Percentiles rank a stretch among this genome's conserved stretches.
Conservation (phyloP, 352 stramenopile genomes). For the Aphanomyces stellatus region DNA sequence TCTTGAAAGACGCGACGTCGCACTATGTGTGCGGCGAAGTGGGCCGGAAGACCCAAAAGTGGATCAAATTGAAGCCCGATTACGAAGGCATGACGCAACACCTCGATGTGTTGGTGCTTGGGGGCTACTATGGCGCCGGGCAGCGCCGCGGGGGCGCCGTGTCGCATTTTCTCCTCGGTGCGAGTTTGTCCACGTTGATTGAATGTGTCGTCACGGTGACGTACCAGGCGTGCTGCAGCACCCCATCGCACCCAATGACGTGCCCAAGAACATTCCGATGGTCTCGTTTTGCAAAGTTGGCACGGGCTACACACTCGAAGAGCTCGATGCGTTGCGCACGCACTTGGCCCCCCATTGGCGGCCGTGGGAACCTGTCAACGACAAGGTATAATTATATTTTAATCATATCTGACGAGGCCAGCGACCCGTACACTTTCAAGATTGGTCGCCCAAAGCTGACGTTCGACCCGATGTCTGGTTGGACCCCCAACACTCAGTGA, state of each 20-base stretch:
- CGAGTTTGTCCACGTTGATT: background rate
- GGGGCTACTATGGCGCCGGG: slow-evolving; percentile 71
- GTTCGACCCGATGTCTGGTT: slow-evolving; percentile 77
- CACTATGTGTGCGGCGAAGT: slow-evolving; percentile 84
- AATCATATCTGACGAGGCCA: background rate
- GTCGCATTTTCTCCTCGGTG: slow-evolving; percentile 61
- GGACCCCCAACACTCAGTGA: slow-evolving; percentile 67
- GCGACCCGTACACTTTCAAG: slow-evolving; percentile 52
- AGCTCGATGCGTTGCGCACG: slow-evolving; percentile 58
- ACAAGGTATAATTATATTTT: background rate
- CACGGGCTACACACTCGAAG: slow-evolving; percentile 75
- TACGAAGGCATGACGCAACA: slow-evolving; percentile 82
- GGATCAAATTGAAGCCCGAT: slow-evolving; percentile 83
- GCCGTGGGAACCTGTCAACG: slow-evolving; percentile 54
- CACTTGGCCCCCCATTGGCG: slow-evolving; percentile 76
- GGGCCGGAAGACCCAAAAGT: slow-evolving; percentile 67
- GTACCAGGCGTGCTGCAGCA: slow-evolving; percentile 45
- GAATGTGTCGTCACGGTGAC: background rate
- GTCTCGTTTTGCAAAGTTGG: slow-evolving; percentile 75
- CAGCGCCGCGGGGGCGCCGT: slow-evolving; percentile 66
- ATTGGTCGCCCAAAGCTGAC: slow-evolving; percentile 69
- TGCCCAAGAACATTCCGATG: slow-evolving; percentile 30
- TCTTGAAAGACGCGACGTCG: slow-evolving; percentile 78
- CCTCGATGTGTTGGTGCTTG: slow-evolving; percentile 69
- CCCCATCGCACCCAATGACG: slow-evolving; percentile 44